Base-by-base conservation (phyloP, 1,284 basidiomycete genomes). In the Ceratobasidium sp. region DNA sequence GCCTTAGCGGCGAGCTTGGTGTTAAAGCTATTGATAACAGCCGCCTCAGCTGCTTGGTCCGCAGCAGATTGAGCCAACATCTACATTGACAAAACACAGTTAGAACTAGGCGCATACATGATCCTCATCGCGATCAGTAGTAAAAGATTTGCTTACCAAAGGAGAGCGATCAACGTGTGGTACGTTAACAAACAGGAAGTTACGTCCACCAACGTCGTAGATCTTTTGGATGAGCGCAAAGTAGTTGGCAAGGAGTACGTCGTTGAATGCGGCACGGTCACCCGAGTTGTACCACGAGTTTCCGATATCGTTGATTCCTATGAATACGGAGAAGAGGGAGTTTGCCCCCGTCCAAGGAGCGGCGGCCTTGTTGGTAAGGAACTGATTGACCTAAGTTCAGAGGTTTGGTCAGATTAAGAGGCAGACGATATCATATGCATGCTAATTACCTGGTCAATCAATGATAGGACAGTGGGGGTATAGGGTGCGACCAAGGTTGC, bases 401-500 rank as follows among this genome's bases (percentile, higher is more conserved):
- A n/a, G n/a, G n/a, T n/a, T n/a, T n/a, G n/a, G n/a, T n/a, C n/a
- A n/a, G n/a, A n/a, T n/a, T n/a, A n/a, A n/a, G n/a, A n/a, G n/a
- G n/a, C n/a, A n/a, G n/a, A n/a, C n/a, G n/a, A n/a, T n/a, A n/a
- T n/a, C n/a, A n/a, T n/a, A n/a, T n/a, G n/a, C n/a, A n/a, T n/a
- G n/a, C n/a, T n/a, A n/a, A n/a, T n/a, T n/a, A n/a, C n/a, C n/a
- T n/a, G n/a, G n/a, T n/a, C n/a, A n/a, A n/a, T n/a, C n/a, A n/a
- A n/a, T 78, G 78, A 91, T 90, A 89, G 82, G 1, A 91, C 90
- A 3, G 88, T 90, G 1, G 90, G 89, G 28, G 83, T 79, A 80
- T 86, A 91, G 2, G 91, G 90, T 26, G 89, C 85, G 20, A 92
- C 90, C 18, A 91, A 85, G 15, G 87, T 87, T n/a, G 87, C 83